phyloP scores from a whole-genome alignment of 306 rosid genomes.

The Lagenaria siceraria region DNA sequence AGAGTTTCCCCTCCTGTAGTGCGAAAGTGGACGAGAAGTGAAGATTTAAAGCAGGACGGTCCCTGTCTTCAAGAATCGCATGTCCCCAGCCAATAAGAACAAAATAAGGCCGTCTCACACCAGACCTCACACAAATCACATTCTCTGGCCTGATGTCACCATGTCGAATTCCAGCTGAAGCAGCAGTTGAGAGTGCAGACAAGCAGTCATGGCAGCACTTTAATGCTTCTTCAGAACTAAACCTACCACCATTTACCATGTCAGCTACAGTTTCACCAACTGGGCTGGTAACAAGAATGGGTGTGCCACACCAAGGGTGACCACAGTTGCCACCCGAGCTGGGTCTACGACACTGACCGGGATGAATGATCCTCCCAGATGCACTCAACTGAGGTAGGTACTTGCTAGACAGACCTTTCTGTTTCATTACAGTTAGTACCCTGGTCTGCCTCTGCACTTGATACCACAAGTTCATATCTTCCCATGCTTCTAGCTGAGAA shows the following conservation, averaged over 20 bases:
- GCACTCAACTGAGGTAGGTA: constrained; percentile 75
- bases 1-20: constrained; percentile 88
- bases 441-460: constrained; percentile 98
- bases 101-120: constrained; percentile 46
- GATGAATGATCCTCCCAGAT: constrained; percentile 90
- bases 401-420: constrained; percentile 72
- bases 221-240: constrained; percentile 65
- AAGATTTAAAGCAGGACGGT: constrained; percentile 92
- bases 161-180: constrained; percentile 78
- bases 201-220: constrained; percentile 93
- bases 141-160: constrained; percentile 94
- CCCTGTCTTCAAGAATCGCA: constrained; percentile 92
- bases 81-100: constrained; percentile 93
- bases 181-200: constrained; percentile 72
- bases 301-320: constrained; percentile 99
- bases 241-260: constrained; percentile 52
- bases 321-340: constrained; percentile 82
- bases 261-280: constrained; percentile 80
- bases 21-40: constrained; percentile 88
- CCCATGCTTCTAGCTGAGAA: constrained; percentile 96
- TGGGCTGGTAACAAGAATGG: constrained; percentile 81
- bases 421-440: constrained; percentile 80
- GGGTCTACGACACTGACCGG: constrained; percentile 79
- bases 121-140: constrained; percentile 53
- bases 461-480: constrained; percentile 94